Percentiles rank a stretch among this genome's conserved stretches.
Evolutionary conservation across 352 stramenopile genomes (phyloP).

Genomic region (Phytophthora kernoviae): DNA sequence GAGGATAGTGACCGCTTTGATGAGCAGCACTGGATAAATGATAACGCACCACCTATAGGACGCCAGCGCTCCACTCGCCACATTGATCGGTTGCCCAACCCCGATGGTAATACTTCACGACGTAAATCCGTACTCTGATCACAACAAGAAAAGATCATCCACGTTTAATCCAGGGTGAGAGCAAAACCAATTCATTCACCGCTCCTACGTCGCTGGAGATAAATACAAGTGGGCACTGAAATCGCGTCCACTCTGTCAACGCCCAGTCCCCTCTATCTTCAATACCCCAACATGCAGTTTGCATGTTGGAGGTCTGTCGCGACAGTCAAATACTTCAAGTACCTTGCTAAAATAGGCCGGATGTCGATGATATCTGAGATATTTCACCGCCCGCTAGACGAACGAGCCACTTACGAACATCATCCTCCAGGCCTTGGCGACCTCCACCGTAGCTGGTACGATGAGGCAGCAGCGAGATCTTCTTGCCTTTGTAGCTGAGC

Average conservation of each 20-base stretch:
- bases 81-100: slow-evolving; percentile 19
- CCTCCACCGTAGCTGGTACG: slow-evolving; percentile 5
- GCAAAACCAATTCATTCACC: neutral
- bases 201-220: neutral
- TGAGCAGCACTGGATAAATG: slow-evolving; percentile 35
- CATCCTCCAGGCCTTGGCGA: slow-evolving; percentile 31
- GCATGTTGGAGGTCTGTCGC: neutral
- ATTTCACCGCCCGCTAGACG: slow-evolving; percentile 68
- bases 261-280: neutral
- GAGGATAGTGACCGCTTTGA: slow-evolving; percentile 37
- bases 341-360: slow-evolving; percentile 42
- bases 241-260: neutral
- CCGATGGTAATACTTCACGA: slow-evolving; percentile 17
- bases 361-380: slow-evolving; percentile 39
- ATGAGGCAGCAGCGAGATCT: slow-evolving; percentile 53
- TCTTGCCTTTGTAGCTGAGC: slow-evolving; percentile 66
- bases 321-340: neutral
- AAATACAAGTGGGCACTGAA: slow-evolving; percentile 1
- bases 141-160: no score
- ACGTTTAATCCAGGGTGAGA: neutral
- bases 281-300: neutral
- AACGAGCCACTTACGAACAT: slow-evolving; percentile 63
- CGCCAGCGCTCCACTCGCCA: slow-evolving; percentile 27
- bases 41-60: slow-evolving; percentile 20
- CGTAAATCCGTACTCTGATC: neutral